Evolutionary conservation across 2,329 filamentous ascomycete genomes (phyloP).

Genomic region (Podosphaera fusca): DNA sequence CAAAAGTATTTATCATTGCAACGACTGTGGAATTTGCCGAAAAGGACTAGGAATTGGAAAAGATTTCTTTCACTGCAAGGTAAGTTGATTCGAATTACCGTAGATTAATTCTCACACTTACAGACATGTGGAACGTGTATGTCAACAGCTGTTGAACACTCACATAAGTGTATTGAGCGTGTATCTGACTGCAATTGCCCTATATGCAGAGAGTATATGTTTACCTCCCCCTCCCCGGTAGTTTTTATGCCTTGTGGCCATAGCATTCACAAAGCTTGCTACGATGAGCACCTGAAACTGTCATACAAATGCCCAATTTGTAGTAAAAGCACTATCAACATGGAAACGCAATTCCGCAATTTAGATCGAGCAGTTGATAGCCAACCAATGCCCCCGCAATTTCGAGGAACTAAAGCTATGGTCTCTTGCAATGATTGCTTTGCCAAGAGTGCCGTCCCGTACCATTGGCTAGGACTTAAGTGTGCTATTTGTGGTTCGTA

Average conservation of each 20-base stretch:
- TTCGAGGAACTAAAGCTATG: slow-evolving; percentile 54
- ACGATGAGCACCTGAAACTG: slow-evolving; percentile 64
- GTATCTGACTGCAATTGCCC: slow-evolving; percentile 91
- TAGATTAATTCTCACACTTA: slow-evolving; percentile 2
- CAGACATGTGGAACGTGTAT: slow-evolving; percentile 87
- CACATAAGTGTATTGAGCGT: slow-evolving; percentile 83
- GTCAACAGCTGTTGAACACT: slow-evolving; percentile 60
- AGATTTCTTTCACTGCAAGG: slow-evolving; percentile 97
- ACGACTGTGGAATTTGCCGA: slow-evolving; percentile 86
- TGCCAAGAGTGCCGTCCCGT: slow-evolving; percentile 62
- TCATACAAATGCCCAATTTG: slow-evolving; percentile 95
- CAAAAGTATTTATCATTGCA: slow-evolving; percentile 88
- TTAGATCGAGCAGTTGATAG: slow-evolving; percentile 66
- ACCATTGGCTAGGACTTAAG: slow-evolving; percentile 88
- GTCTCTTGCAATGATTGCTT: slow-evolving; percentile 91
- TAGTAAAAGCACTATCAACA: slow-evolving; percentile 89
- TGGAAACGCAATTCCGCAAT: slow-evolving; percentile 86
- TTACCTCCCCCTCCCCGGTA: slow-evolving; percentile 68
- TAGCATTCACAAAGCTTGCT: slow-evolving; percentile 80
- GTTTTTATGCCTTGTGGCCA: slow-evolving; percentile 93
- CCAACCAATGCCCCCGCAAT: slow-evolving; percentile 83
- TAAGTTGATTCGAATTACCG: slow-evolving; percentile 19
- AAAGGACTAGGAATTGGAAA: slow-evolving; percentile 80
- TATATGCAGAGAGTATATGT: slow-evolving; percentile 91
- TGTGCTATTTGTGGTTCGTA: slow-evolving; percentile 53